phyloP scores from a whole-genome alignment of 2,329 filamentous ascomycete genomes.

The Aspergillus sp. region DNA sequence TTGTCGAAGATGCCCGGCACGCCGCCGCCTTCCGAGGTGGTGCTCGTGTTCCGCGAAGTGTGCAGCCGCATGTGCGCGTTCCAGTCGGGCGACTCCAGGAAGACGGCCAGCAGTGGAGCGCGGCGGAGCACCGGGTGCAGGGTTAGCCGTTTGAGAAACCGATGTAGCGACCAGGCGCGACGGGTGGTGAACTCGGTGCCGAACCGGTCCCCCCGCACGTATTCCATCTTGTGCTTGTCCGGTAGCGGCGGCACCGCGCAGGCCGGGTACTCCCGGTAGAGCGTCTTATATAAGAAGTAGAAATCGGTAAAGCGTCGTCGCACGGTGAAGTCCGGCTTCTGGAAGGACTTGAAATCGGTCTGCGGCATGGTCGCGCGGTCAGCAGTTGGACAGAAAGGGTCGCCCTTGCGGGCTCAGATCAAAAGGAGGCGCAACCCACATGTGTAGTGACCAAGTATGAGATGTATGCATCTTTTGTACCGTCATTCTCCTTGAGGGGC shows the following conservation, averaged over 20 bases:
- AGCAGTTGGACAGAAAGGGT: slow-evolving; percentile 5
- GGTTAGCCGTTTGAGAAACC: slow-evolving; percentile 82
- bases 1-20: slow-evolving; percentile 79
- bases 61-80: slow-evolving; percentile 90
- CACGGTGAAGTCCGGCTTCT: slow-evolving; percentile 73
- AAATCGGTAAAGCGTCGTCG: slow-evolving; percentile 97
- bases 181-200: slow-evolving; percentile 87
- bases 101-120: slow-evolving; percentile 77
- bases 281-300: slow-evolving; percentile 89
- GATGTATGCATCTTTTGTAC: slow-evolving; percentile 93
- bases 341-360: slow-evolving; percentile 94
- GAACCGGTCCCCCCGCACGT: slow-evolving; percentile 94
- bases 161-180: slow-evolving; percentile 83
- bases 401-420: neutral
- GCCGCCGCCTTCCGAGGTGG: slow-evolving; percentile 39
- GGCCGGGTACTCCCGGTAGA: slow-evolving; percentile 83
- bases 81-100: slow-evolving; percentile 93
- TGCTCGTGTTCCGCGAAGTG: slow-evolving; percentile 61
- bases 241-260: slow-evolving; percentile 91
- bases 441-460: slow-evolving; percentile 92
- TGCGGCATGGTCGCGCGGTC: slow-evolving; percentile 37
- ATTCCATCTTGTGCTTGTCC: slow-evolving; percentile 99
- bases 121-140: slow-evolving; percentile 86
- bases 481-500: slow-evolving; percentile 92
- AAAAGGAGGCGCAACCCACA: slow-evolving; percentile 50